Evolutionary conservation across 2,329 filamentous ascomycete species (phyloP).

Genomic region (Allantophomopsis lycopodina): DNA sequence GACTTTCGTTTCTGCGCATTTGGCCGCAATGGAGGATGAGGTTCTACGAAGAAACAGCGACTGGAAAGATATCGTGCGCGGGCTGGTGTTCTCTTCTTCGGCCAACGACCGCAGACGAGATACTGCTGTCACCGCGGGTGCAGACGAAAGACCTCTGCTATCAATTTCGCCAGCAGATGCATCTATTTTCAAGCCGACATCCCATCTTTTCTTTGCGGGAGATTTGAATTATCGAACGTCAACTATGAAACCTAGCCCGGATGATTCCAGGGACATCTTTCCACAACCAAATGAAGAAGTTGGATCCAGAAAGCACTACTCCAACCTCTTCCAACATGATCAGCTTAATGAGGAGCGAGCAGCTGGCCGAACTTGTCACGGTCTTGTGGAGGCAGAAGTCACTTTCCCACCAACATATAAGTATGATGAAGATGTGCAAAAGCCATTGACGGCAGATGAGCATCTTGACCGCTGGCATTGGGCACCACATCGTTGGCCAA

Average conservation of each 20-base stretch:
- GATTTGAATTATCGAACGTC: slow-evolving; percentile 93
- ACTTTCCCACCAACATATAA: slow-evolving; percentile 91
- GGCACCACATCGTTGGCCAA: slow-evolving; percentile 73
- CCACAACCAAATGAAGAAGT: slow-evolving; percentile 39
- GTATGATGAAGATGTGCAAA: slow-evolving; percentile 36
- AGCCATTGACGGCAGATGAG: slow-evolving; percentile 12
- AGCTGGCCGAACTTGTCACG: slow-evolving; percentile 61
- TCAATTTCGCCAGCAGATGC: slow-evolving; percentile 26
- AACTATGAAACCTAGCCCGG: slow-evolving; percentile 43
- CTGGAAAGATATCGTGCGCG: slow-evolving; percentile 73
- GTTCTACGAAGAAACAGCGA: slow-evolving; percentile 67
- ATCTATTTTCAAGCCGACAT: slow-evolving; percentile 61
- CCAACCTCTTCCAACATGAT: slow-evolving; percentile 56
- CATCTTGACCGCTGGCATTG: slow-evolving; percentile 49
- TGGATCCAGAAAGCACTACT: slow-evolving; percentile 46
- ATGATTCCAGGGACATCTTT: slow-evolving; percentile 40
- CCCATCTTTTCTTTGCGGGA: slow-evolving; percentile 74
- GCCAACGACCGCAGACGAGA: slow-evolving; percentile 6
- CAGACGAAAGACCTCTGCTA: slow-evolving; percentile 28
- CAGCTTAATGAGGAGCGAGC: slow-evolving; percentile 63
- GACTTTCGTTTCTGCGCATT: slow-evolving; percentile 78
- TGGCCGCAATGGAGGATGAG: slow-evolving; percentile 78
- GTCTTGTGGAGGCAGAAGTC: slow-evolving; percentile 61
- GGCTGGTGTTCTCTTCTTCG: slow-evolving; percentile 57
- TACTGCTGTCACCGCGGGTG: slow-evolving; percentile 16